phyloP scores from a whole-genome alignment of 2,329 filamentous ascomycete genomes.

The Cryoendolithus antarcticus region DNA sequence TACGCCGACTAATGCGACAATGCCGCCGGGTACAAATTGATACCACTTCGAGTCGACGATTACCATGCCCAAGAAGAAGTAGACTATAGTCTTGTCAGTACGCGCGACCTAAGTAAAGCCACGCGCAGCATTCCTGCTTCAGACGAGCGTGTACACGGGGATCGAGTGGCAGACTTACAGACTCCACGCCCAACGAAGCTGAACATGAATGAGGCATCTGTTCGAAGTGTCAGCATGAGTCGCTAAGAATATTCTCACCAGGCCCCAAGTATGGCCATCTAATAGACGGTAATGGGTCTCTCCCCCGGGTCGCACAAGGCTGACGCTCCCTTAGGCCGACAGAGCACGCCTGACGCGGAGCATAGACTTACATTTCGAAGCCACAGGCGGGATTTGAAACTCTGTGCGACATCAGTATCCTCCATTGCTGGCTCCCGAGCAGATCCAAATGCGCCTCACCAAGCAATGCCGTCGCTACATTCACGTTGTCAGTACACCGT shows the following conservation, averaged over 20 bases:
- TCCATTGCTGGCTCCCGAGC: not conserved
- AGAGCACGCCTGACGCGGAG: too few species aligned
- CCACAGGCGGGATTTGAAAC: slow-evolving; percentile 88
- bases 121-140: not conserved
- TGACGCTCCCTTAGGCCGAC: too few species aligned
- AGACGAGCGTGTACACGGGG: too few species aligned
- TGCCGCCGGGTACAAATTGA: slow-evolving; percentile 62
- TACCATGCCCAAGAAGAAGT: slow-evolving; percentile 86
- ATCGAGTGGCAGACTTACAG: slow-evolving; percentile 48
- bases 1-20: slow-evolving; percentile 68
- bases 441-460: slow-evolving; percentile 20
- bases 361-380: slow-evolving; percentile 50
- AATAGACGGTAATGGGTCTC: too few species aligned
- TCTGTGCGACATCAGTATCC: slow-evolving; percentile 35
- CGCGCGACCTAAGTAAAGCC: not conserved
- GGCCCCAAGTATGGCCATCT: too few species aligned
- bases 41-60: slow-evolving; percentile 57
- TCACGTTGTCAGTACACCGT: slow-evolving; percentile 3
- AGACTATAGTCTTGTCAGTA: slow-evolving; percentile 50
- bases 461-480: slow-evolving; percentile 47
- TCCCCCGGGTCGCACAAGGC: too few species aligned
- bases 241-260: too few species aligned
- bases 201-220: slow-evolving; percentile 86
- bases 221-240: too few species aligned
- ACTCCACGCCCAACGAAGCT: slow-evolving; percentile 90